phyloP scores from a whole-genome alignment of 495 filamentous ascomycete species.

The Penicillium manginii region DNA sequence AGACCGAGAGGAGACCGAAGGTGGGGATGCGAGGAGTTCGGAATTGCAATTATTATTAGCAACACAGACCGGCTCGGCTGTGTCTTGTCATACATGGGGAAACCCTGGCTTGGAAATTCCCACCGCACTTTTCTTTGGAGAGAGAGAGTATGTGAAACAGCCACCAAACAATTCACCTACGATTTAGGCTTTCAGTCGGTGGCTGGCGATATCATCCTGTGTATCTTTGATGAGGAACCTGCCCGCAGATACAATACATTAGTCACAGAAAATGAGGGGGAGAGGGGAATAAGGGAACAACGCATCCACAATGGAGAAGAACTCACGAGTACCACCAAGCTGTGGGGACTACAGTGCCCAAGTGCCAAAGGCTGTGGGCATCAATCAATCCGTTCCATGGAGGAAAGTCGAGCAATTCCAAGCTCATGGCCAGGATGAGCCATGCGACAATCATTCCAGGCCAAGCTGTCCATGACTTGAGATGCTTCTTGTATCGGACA shows the following conservation, averaged over 20 bases:
- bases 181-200: slow-evolving; percentile 52
- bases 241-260: slow-evolving; percentile 20
- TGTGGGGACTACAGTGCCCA: slow-evolving; percentile 86
- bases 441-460: slow-evolving; percentile 92
- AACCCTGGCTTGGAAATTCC: not conserved
- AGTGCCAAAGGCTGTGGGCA: slow-evolving; percentile 95
- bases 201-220: slow-evolving; percentile 69
- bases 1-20: not conserved
- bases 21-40: slow-evolving; percentile 12
- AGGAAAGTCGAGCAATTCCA: slow-evolving; percentile 93
- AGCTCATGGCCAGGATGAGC: slow-evolving; percentile 90
- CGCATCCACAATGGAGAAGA: slow-evolving; percentile 5
- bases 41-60: slow-evolving; percentile 17
- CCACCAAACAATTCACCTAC: not conserved
- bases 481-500: slow-evolving; percentile 67
- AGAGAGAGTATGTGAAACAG: slow-evolving; percentile 2
- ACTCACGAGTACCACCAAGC: slow-evolving; percentile 96
- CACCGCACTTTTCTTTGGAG: slow-evolving; percentile 4
- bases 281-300: not conserved
- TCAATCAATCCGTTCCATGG: slow-evolving; percentile 82
- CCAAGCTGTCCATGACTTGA: slow-evolving; percentile 80
- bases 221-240: slow-evolving; percentile 82
- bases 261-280: slow-evolving; percentile 17
- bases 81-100: not conserved
- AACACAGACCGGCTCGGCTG: slow-evolving; percentile 14